Base-by-base conservation (phyloP, 2,329 filamentous ascomycete genomes). In the Zarea fungicola region DNA sequence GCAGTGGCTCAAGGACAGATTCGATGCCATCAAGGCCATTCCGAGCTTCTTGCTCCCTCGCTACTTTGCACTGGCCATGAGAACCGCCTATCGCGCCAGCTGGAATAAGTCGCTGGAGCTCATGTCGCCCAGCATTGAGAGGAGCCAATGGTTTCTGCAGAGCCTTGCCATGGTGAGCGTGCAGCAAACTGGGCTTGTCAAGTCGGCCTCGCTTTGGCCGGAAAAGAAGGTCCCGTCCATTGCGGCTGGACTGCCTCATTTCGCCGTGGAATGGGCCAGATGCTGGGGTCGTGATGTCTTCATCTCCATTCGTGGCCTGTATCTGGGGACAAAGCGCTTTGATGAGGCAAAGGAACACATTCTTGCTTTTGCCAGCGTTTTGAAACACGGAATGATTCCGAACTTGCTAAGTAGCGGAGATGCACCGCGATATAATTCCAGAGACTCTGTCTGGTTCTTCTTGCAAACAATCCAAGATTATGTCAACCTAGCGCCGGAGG, bases 281-380 rank as follows among this genome's bases (percentile, higher is more conserved):
- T 96, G 92, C 67, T 99, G 93, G 93, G 93, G 95, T 7, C 85
- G 93, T 49, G 93, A 99, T 65, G 89, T 96, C 11, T 97, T 96
- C 66, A 99, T 99, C 55, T 93, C 93, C 13, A 80, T 96, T 34
- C 85, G 93, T 43, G 93, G 93, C 36, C 75, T 99, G n/a, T 89
- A 88, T 57, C 80, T 99, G 29, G 90, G 88, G 34, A 97, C 92
- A 10, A 89, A 90, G 2, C 84, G 93, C 8, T 96, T 87, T 59
- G 81, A 78, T 3, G 91, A 96, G 63, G 93, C 93, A 7, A 91
- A 83, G 61, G 90, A 97, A 65, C 95, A 99, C 61, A 96, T 99
- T 51, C 74, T 89, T 52, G 92, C 91, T 8, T 99, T 99, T 69
- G 91, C 88, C 3, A 96, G 90, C 63, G 91, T 99, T 10, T 72